Base-by-base conservation (phyloP, 129 eudicot species). In the Helianthus tuberosus region DNA sequence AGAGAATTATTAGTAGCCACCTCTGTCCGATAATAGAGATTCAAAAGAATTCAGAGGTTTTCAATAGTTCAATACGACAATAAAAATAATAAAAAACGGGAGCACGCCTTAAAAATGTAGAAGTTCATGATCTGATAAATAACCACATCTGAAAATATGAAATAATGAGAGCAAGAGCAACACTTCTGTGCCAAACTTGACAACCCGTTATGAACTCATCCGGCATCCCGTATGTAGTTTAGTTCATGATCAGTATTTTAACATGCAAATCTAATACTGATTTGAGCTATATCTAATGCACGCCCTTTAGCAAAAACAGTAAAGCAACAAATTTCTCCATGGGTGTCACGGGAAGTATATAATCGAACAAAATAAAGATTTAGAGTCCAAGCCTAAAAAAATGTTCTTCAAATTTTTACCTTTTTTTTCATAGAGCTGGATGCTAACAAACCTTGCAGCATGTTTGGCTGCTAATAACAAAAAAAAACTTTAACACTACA, bases 401-500 rank as follows among this genome's bases (percentile, higher is more conserved):
- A 15, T 54, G 4, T 17, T 23, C 17, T 71, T 6, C 75, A 32
- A 13, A 1, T 3, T 35, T 51, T 13, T 3, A 1, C 5, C 9
- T 62, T 69, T 10, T 16, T 20, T 20, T 20, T 20, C 23, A 20
- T 20, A 20, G 23, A 27, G 32, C 32, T 2, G 32, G 32, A 27
- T 27, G 32, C 32, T 70, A 49, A 64, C 36, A 64, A 64, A 39
- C 69, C 13, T n/a, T 39, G 65, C 16, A 38, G 16, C 51, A 71
- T 20, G 23, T 27, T 51, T 53, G 16, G 65, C 75, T 53, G 15
- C 65, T 11, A 71, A 36, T 17, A 13, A 35, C 4, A 29, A 38
- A 3, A 23, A 5, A 20, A 16, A 39, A 6, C 3, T 13, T 51
- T 36, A 23, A 71, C 52, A 71, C 20, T 55, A 17, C 51, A 27